A percentile compares a stretch with the other conserved stretches of the same genome.
Conservation (phyloP, 2,329 filamentous ascomycete species). For the Emydomyces testavorans region DNA sequence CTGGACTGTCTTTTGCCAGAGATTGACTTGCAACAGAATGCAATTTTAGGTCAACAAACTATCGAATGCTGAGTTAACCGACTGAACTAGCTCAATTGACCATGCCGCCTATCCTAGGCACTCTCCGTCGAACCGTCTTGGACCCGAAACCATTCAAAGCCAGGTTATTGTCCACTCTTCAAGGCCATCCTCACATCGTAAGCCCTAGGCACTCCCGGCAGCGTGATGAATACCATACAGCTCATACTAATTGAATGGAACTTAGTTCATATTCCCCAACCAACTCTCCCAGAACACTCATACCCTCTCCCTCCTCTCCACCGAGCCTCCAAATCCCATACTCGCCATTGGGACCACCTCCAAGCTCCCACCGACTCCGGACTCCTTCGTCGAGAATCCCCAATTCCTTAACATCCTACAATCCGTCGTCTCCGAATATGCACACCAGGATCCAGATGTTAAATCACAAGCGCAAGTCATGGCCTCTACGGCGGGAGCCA, state of each 20-base stretch:
- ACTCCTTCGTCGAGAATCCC: slow-evolving; percentile 46
- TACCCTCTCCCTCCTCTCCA: slow-evolving; percentile 47
- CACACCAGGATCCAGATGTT: slow-evolving; percentile 45
- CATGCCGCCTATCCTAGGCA: neutral
- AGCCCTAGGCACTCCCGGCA: neutral
- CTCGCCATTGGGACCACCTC: slow-evolving; percentile 46
- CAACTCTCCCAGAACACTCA: slow-evolving; percentile 30
- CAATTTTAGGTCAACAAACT: too few species aligned
- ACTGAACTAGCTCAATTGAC: neutral
- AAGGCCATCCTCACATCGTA: slow-evolving; percentile 15
- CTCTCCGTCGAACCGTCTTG: neutral
- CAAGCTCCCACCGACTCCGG: slow-evolving; percentile 45
- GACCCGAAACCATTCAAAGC: neutral
- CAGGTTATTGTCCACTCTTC: slow-evolving; percentile 10
- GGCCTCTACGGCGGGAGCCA: slow-evolving; percentile 47
- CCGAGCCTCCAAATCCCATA: slow-evolving; percentile 41
- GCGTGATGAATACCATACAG: neutral
- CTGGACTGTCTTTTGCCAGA: too few species aligned
- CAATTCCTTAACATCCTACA: slow-evolving; percentile 47
- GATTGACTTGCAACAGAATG: too few species aligned
- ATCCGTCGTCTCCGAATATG: slow-evolving; percentile 44
- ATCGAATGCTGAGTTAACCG: too few species aligned
- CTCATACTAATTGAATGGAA: slow-evolving; percentile 2
- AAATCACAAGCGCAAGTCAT: slow-evolving; percentile 50
- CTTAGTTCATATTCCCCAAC: slow-evolving; percentile 27